These are phyloP conservation scores for Calonectria montana DNA, from an alignment of 2,329 filamentous ascomycete genomes.

Conservation along the genomic window DNA sequence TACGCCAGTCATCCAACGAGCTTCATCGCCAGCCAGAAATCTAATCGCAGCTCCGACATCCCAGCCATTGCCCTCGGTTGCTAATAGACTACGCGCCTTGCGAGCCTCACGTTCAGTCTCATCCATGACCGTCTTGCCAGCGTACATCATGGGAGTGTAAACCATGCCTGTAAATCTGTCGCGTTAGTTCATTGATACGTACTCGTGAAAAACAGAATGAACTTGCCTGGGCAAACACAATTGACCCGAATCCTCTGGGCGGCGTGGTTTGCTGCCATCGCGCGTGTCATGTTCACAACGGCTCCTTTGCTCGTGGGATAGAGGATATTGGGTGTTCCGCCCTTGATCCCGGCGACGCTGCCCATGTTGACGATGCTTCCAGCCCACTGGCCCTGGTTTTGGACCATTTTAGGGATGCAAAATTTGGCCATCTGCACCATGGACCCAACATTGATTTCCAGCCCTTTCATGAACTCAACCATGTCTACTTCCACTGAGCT, in stretches of 20 bases:
- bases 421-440: conserved; percentile 75
- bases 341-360: conserved; percentile 66
- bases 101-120: conserved; percentile 51
- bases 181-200: conserved; percentile 1
- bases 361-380: conserved; percentile 72
- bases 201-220: background rate
- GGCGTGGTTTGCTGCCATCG: conserved; percentile 63
- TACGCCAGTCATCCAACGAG: conserved; percentile 57
- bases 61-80: conserved; percentile 57
- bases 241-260: conserved; percentile 59
- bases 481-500: conserved; percentile 72
- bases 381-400: conserved; percentile 59
- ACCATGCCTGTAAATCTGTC: background rate
- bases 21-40: conserved; percentile 54
- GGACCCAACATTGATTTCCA: conserved; percentile 72
- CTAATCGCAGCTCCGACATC: conserved; percentile 53
- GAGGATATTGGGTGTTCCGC: conserved; percentile 57
- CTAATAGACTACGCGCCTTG: conserved; percentile 44
- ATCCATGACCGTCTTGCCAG: conserved; percentile 44
- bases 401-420: conserved; percentile 69
- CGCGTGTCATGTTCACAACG: conserved; percentile 62
- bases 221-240: conserved; percentile 58
- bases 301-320: conserved; percentile 62
- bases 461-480: conserved; percentile 64
- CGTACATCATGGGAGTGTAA: conserved; percentile 11